Percentiles rank a stretch among this genome's conserved stretches.
Evolutionary conservation across 2,329 filamentous ascomycete species (phyloP).

Genomic region (Beauveria brongniartii): DNA sequence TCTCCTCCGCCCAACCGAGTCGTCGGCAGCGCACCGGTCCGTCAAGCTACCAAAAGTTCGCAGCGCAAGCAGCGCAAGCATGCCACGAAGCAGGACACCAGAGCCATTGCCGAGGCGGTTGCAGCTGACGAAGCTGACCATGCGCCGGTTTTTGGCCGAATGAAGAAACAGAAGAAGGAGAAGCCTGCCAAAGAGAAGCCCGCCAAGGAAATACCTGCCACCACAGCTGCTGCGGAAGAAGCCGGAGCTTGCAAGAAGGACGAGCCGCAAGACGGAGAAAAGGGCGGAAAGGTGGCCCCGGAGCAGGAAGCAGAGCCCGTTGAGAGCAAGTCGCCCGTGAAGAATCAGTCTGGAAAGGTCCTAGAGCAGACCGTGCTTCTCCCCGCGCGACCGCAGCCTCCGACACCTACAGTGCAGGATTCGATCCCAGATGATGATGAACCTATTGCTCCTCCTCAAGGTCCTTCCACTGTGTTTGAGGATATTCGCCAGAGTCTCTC

Average conservation of each 20-base stretch:
- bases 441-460: slow-evolving; percentile 18
- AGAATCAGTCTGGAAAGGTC: not conserved
- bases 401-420: not conserved
- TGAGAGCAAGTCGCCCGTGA: not conserved
- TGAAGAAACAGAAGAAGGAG: slow-evolving; percentile 81
- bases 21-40: slow-evolving; percentile 62
- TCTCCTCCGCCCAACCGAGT: slow-evolving; percentile 60
- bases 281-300: not conserved
- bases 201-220: slow-evolving; percentile 10
- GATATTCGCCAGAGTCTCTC: slow-evolving; percentile 27
- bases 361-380: not conserved
- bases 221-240: not conserved
- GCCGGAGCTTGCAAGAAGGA: not conserved
- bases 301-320: slow-evolving; percentile 10
- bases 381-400: not conserved
- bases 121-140: slow-evolving; percentile 48
- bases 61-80: slow-evolving; percentile 70
- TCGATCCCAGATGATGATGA: slow-evolving; percentile 13
- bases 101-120: slow-evolving; percentile 41
- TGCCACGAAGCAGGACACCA: slow-evolving; percentile 55
- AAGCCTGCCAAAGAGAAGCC: slow-evolving; percentile 54
- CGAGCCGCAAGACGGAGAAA: not conserved
- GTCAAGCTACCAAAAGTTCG: slow-evolving; percentile 68
- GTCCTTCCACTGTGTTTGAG: slow-evolving; percentile 27
- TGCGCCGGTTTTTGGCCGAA: slow-evolving; percentile 68